These are phyloP conservation scores for Umbelopsis vinacea DNA, from an alignment of 192 early-diverging fungal species.

Conservation along the genomic window DNA sequence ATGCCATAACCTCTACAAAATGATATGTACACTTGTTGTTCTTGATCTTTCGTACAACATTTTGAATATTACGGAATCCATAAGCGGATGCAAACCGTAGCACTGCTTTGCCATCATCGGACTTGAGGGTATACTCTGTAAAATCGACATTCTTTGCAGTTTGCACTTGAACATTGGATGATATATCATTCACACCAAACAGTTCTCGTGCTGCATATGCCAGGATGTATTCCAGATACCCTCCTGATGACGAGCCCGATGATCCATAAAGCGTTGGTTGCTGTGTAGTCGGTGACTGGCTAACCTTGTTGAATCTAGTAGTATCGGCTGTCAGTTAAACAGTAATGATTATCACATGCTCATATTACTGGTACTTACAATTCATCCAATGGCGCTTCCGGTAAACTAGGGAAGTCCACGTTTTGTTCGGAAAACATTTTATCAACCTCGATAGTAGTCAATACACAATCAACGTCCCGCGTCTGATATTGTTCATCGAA, in stretches of 20 bases:
- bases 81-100: constrained; percentile 88
- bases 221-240: constrained; percentile 88
- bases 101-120: constrained; percentile 49
- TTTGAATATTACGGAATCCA: constrained; percentile 98
- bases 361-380: constrained; percentile 33
- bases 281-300: constrained; percentile 20
- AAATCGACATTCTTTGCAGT: constrained; percentile 86
- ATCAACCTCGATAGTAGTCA: constrained; percentile 93
- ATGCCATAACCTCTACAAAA: constrained; percentile 97
- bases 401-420: constrained; percentile 46
- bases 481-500: constrained; percentile 80
- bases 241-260: constrained; percentile 87
- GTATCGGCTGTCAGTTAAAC: background rate
- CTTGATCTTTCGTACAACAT: constrained; percentile 96
- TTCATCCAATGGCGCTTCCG: constrained; percentile 64
- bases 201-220: constrained; percentile 79
- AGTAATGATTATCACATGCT: background rate
- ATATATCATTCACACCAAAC: constrained; percentile 68
- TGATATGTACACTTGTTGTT: constrained; percentile 75
- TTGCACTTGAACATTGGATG: constrained; percentile 58
- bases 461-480: constrained; percentile 95
- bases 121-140: constrained; percentile 65
- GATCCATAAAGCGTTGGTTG: constrained; percentile 50
- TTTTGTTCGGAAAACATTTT: constrained; percentile 78
- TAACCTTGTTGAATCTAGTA: constrained; percentile 40